Percentiles rank a stretch among this genome's conserved stretches.
phyloP scores from a whole-genome alignment of 257 asterid genomes.

The Nicotiana sylvestris region DNA sequence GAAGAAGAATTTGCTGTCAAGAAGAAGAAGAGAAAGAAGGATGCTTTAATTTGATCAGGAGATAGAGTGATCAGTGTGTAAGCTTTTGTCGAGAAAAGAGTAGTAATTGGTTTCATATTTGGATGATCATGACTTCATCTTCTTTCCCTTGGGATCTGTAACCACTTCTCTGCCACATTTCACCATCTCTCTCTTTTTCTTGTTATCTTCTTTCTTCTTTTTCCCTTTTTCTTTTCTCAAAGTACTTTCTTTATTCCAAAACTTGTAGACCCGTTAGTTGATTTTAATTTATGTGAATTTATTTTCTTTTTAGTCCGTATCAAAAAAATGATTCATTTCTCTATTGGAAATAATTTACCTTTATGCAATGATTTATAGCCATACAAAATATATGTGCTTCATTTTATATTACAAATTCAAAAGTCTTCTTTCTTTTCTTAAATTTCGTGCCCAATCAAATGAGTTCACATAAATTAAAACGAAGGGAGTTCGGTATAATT shows the following conservation, averaged over 20 bases:
- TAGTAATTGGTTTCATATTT: background rate
- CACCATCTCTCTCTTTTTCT: background rate
- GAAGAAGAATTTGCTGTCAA: slow-evolving; percentile 21
- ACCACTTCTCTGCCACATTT: background rate
- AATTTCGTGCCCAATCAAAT: no score
- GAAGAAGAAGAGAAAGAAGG: background rate
- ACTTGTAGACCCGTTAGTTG: no score
- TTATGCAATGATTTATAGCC: no score
- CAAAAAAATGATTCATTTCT: no score
- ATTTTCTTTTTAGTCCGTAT: no score
- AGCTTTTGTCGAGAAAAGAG: slow-evolving; percentile 7
- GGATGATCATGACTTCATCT: background rate
- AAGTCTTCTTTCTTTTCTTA: no score
- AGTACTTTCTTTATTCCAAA: background rate
- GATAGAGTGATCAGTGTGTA: slow-evolving; percentile 6
- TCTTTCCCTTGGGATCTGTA: slow-evolving; percentile 17
- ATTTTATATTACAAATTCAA: no score
- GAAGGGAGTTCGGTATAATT: no score
- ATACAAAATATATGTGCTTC: no score
- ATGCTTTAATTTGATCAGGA: background rate
- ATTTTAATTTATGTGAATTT: no score
- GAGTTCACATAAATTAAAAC: no score
- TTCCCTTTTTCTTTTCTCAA: background rate
- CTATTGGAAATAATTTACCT: no score
- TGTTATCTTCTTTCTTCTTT: background rate